Base-by-base conservation (phyloP, 495 filamentous ascomycete genomes). In the Pseudoneurospora amorphoporcata region DNA sequence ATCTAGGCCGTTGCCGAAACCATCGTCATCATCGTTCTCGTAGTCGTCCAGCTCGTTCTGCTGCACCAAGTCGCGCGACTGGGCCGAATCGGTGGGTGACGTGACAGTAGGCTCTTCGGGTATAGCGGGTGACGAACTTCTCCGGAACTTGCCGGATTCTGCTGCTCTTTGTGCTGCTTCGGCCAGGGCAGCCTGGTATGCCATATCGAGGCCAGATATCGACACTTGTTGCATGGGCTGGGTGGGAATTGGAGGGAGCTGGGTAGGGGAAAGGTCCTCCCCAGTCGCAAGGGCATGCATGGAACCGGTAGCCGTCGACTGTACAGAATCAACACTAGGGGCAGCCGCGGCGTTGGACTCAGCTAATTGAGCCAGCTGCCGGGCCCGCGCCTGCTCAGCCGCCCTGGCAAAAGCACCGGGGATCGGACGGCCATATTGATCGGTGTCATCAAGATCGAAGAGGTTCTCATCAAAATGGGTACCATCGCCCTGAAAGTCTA, bases 181-280 rank as follows among this genome's bases (percentile, higher is more conserved):
- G 8, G 92, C 92, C 29, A 97, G 81, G n/a, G 93, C 92, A 71
- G 91, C 89, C 75, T 95, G 93, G 75, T 96, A 90, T 3, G 89
- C 90, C 17, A 89, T 89, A 70, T 90, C 88, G 72, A 91, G 85
- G 16, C 76, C 80, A 7, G 72, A 68, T 58, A 78, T 69, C 19
- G 23, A 74, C 2, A 73, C 72, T 35, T 35, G 53, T 61, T 17
- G 53, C 29, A 61, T 61, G 41, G 47, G 68, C 19, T 69, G 69
- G 69, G 75, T 68, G 12, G 73, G 75, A 0, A 72, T 69, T 12
- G 71, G 75, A 42, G 71, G 72, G 14, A 74, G 72, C 35, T 79
- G 77, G 71, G 79, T 45, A 38, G 74, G 73, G 4, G 70, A 43
- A 16, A 73, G 29, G 6, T 69, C 68, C 4, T 78, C 77, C 32